Evolutionary conservation across 73 alveolate genomes (phyloP).

Genomic region (Paramecium octaurelia): DNA sequence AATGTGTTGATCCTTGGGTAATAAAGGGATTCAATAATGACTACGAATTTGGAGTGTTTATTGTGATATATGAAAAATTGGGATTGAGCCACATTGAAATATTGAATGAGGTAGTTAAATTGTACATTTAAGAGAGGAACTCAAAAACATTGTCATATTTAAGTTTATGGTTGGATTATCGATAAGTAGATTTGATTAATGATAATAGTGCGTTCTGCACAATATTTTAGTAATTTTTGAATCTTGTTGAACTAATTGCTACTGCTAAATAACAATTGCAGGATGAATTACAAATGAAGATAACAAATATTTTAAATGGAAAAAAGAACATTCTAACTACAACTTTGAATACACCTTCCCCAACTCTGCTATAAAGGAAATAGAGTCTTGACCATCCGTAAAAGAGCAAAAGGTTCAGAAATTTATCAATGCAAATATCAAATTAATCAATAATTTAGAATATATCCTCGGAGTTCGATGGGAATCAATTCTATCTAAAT

Average conservation of each 20-base stretch:
- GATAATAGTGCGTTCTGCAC: constrained; percentile 17
- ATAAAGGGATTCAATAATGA: not conserved
- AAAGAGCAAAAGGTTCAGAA: not conserved
- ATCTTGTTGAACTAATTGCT: not conserved
- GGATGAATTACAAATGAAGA: not conserved
- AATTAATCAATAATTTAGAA: not conserved
- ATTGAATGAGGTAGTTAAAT: not conserved
- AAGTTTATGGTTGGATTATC: not conserved
- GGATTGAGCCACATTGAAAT: not conserved
- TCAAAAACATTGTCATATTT: not conserved
- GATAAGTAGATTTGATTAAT: not conserved
- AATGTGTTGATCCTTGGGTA: not conserved
- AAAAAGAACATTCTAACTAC: not conserved
- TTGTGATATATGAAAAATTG: not conserved
- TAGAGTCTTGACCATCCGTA: not conserved
- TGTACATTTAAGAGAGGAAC: not conserved
- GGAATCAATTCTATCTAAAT: not conserved
- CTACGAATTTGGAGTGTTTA: not conserved
- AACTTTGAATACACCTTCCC: not conserved
- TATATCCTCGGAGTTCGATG: not conserved
- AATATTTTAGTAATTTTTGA: not conserved
- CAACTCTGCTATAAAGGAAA: not conserved
- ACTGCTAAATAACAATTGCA: not conserved
- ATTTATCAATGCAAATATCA: not conserved
- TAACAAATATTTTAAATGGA: not conserved